These are phyloP conservation scores for Phalaenopsis hybrid DNA, from an alignment of 116 monocot species.

Conservation along the genomic window DNA sequence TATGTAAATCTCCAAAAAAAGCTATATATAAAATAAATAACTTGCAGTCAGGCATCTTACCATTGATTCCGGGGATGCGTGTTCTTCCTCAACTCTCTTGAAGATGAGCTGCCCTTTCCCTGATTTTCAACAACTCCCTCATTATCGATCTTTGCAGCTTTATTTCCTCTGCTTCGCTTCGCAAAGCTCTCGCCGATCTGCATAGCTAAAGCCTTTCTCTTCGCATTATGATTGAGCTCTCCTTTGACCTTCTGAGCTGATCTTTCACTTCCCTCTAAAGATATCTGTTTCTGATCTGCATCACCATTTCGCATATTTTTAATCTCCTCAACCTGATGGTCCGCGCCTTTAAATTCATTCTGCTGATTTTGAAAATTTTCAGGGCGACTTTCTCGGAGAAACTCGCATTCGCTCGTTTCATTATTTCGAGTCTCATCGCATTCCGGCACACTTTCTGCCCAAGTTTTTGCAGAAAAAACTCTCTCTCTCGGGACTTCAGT, in stretches of 20 bases:
- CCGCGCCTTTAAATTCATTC: neutral
- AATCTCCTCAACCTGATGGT: neutral
- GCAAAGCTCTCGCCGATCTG: constrained; percentile 1
- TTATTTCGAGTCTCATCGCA: neutral
- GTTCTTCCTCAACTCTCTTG: constrained; percentile 2
- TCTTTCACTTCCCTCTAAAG: neutral
- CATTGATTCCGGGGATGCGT: neutral
- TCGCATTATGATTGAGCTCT: neutral
- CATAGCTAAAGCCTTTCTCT: constrained; percentile 1
- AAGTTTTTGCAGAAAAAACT: neutral
- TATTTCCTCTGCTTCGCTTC: neutral
- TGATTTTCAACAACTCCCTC: neutral
- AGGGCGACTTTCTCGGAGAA: neutral
- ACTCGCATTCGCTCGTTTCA: neutral
- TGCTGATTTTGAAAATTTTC: neutral
- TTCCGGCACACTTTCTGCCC: too few relatives aligned
- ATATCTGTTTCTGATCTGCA: neutral
- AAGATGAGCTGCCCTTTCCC: neutral
- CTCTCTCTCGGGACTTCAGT: neutral
- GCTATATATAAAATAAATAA: neutral
- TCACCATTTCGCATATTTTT: neutral
- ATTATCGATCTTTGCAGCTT: neutral
- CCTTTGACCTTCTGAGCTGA: neutral
- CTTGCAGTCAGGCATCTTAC: neutral
- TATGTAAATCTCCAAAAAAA: neutral